A percentile compares a stretch with the other conserved stretches of the same genome.
Evolutionary conservation across 2,329 filamentous ascomycete species (phyloP).

Genomic region (Calonectria leucothoes): DNA sequence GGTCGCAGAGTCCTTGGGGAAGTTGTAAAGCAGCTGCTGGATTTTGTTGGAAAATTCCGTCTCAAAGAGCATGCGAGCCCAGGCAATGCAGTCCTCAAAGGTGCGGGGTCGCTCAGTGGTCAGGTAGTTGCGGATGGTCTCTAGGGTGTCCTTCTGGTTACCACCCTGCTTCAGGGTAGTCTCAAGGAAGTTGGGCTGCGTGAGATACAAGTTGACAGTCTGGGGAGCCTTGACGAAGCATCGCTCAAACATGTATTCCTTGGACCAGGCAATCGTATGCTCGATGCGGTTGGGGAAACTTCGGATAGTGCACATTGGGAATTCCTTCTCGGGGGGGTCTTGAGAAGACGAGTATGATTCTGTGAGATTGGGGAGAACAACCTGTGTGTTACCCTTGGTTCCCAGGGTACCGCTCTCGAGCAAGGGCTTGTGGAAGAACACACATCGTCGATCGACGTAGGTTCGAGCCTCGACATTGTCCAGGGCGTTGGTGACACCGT

Average conservation of each 20-base stretch:
- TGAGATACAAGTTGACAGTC: conserved; percentile 93
- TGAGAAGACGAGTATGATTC: conserved; percentile 97
- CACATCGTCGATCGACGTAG: conserved; percentile 94
- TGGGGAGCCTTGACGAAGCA: conserved; percentile 95
- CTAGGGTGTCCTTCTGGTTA: conserved; percentile 92
- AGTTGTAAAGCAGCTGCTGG: conserved; percentile 94
- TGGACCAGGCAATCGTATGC: conserved; percentile 98
- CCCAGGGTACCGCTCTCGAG: conserved; percentile 98
- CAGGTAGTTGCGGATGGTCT: conserved; percentile 89
- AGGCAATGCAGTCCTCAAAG: conserved; percentile 96
- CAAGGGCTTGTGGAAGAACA: conserved; percentile 97
- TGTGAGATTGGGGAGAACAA: conserved; percentile 89
- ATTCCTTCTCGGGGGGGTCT: conserved; percentile 97
- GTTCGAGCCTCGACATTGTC: conserved; percentile 98
- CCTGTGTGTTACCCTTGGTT: conserved; percentile 98
- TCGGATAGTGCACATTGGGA: conserved; percentile 97
- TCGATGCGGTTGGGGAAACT: conserved; percentile 99
- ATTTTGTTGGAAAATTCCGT: conserved; percentile 98
- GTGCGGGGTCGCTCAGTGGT: conserved; percentile 91
- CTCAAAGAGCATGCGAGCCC: conserved; percentile 94
- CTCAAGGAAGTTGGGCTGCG: conserved; percentile 90
- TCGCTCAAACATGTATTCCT: conserved; percentile 90
- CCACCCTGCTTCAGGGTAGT: conserved; percentile 90
- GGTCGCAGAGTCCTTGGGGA: conserved; percentile 92
- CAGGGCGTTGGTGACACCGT: conserved; percentile 95